phyloP scores from a whole-genome alignment of 225 moss, liverwort and hornwort species.

The Rhytidiadelphus loreus region DNA sequence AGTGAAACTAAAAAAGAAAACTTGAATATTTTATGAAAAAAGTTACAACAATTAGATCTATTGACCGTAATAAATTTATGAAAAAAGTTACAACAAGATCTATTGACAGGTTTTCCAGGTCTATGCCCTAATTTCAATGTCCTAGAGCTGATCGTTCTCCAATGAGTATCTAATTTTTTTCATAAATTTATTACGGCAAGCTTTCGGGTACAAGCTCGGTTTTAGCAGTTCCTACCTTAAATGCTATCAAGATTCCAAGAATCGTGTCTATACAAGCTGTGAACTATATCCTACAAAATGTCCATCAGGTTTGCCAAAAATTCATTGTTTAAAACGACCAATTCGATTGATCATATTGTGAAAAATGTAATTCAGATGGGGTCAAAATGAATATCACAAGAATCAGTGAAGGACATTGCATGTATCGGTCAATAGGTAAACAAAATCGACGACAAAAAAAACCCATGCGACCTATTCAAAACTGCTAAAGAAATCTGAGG shows the following conservation, averaged over 20 bases:
- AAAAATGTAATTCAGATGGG: background rate
- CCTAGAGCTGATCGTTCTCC: background rate
- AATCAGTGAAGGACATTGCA: background rate
- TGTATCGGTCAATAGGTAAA: background rate
- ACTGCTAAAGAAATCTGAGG: background rate
- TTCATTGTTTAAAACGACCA: background rate
- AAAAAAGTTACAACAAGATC: background rate
- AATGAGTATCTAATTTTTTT: background rate
- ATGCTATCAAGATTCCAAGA: background rate
- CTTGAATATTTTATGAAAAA: background rate
- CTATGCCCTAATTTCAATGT: background rate
- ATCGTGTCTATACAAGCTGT: background rate
- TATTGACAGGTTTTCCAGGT: background rate
- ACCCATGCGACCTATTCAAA: background rate
- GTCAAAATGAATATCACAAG: background rate
- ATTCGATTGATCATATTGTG: background rate
- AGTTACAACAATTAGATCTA: too few relatives aligned
- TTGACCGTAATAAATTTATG: background rate
- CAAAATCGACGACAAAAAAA: background rate
- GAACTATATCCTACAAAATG: background rate
- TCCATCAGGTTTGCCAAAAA: background rate
- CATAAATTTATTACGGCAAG: background rate
- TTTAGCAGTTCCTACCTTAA: background rate
- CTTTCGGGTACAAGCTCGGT: background rate
- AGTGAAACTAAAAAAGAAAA: background rate